These are phyloP conservation scores for Spongospora subterranea DNA, from an alignment of 208 protist genomes.

Conservation along the genomic window DNA sequence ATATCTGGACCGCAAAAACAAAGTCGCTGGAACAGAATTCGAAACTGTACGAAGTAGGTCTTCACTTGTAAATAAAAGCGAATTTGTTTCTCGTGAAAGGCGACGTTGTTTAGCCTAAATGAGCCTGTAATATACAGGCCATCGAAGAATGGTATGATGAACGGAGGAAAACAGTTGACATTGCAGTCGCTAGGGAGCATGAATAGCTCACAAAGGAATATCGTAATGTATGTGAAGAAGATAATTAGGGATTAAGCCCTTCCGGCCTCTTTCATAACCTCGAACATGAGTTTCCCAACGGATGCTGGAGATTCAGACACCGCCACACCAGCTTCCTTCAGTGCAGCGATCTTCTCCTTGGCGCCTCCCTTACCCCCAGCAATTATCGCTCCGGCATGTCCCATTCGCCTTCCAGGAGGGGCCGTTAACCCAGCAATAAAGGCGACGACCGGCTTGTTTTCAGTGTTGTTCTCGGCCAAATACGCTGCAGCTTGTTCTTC, in stretches of 20 bases:
- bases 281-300: slow-evolving; percentile 58
- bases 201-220: no score
- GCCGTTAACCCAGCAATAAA: slow-evolving; percentile 98
- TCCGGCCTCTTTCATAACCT: slow-evolving; percentile 62
- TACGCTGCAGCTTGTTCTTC: slow-evolving; percentile 97
- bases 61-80: no score
- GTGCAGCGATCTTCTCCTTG: slow-evolving; percentile 90
- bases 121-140: no score
- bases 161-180: no score
- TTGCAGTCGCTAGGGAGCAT: no score
- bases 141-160: no score
- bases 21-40: no score
- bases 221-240: no score
- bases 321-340: slow-evolving; percentile 81
- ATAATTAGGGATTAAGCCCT: slow-evolving; percentile 46
- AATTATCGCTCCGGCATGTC: slow-evolving; percentile 97
- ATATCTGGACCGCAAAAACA: no score
- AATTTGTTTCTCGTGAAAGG: no score
- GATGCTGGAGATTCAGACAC: slow-evolving; percentile 59
- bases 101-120: no score
- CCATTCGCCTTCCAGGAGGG: slow-evolving; percentile 91
- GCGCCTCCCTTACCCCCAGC: slow-evolving; percentile 91
- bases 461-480: slow-evolving; percentile 85
- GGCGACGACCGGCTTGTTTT: slow-evolving; percentile 77
- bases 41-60: no score